These are phyloP conservation scores for Mucor racemosus DNA, from an alignment of 371 early-diverging fungal species.

Conservation along the genomic window DNA sequence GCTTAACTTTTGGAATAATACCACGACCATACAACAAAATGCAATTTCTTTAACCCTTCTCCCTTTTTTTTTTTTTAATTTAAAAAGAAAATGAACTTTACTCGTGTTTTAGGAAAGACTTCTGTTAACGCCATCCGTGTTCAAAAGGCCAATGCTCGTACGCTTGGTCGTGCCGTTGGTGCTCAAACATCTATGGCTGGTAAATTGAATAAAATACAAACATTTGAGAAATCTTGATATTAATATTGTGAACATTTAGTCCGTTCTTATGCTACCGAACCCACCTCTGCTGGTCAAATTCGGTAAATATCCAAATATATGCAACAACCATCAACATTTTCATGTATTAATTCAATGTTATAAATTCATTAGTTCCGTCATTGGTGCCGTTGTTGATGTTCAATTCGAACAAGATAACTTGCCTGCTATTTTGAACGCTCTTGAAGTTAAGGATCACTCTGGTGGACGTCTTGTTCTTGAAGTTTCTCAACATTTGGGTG, in stretches of 20 bases:
- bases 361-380: constrained; percentile 55
- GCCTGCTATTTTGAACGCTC: constrained; percentile 95
- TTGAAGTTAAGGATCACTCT: constrained; percentile 87
- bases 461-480: constrained; percentile 91
- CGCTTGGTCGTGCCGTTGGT: constrained; percentile 20
- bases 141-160: constrained; percentile 35
- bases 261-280: constrained; percentile 45
- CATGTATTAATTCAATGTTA: neutral
- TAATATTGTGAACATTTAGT: constrained; percentile 16
- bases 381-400: constrained; percentile 99
- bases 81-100: constrained; percentile 21
- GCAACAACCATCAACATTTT: neutral
- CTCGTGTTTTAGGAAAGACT: constrained; percentile 39
- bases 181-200: constrained; percentile 28
- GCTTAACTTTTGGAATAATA: neutral
- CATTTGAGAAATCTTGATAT: neutral
- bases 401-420: constrained; percentile 93
- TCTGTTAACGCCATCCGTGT: constrained; percentile 40
- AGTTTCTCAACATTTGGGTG: constrained; percentile 96
- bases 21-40: neutral
- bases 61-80: constrained; percentile 13
- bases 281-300: constrained; percentile 46
- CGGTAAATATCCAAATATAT: constrained; percentile 31
- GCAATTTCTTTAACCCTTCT: constrained; percentile 18
- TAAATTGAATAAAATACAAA: neutral